Conservation (phyloP, 805 yeast species). For the Barnettozyma californica region DNA sequence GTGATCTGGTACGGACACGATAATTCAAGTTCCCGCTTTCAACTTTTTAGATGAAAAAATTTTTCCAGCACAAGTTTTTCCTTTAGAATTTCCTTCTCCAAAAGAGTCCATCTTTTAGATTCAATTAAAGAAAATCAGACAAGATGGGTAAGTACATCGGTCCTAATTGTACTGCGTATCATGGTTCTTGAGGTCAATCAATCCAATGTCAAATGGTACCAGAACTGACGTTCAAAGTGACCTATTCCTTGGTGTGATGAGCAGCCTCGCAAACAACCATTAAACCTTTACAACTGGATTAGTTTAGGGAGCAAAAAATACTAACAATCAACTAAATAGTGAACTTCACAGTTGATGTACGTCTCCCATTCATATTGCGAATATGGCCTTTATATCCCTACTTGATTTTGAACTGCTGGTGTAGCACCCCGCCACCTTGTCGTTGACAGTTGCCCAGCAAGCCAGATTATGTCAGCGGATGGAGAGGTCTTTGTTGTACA, state of each 20-base stretch:
- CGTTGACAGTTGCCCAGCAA: not conserved
- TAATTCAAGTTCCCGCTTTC: not conserved
- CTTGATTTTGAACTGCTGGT: not conserved
- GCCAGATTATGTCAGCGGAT: constrained; percentile 1
- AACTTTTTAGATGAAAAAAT: constrained; percentile 4
- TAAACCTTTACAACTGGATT: not conserved
- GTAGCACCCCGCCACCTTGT: not conserved
- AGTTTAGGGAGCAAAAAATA: not conserved
- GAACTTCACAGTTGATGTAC: constrained; percentile 54
- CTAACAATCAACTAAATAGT: constrained; percentile 28
- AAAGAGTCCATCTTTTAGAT: constrained; percentile 9
- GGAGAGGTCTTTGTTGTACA: not conserved
- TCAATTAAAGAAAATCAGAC: constrained; percentile 18
- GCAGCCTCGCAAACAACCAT: not conserved
- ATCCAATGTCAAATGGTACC: not conserved
- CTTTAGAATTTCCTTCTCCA: constrained; percentile 1
- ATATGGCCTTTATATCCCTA: no score
- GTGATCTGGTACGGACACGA: constrained; percentile 5
- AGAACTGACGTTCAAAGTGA: not conserved
- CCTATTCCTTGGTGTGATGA: not conserved
- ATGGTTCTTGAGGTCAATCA: not conserved
- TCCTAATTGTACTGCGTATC: not conserved
- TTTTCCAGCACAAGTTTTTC: constrained; percentile 8
- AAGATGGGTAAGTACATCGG: constrained; percentile 25
- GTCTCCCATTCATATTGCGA: no score